A percentile compares a stretch with the other conserved stretches of the same genome.
These are phyloP conservation scores for Tillandsia fasciculata DNA, from an alignment of 176 grass and related monocot genomes.

Conservation along the genomic window DNA sequence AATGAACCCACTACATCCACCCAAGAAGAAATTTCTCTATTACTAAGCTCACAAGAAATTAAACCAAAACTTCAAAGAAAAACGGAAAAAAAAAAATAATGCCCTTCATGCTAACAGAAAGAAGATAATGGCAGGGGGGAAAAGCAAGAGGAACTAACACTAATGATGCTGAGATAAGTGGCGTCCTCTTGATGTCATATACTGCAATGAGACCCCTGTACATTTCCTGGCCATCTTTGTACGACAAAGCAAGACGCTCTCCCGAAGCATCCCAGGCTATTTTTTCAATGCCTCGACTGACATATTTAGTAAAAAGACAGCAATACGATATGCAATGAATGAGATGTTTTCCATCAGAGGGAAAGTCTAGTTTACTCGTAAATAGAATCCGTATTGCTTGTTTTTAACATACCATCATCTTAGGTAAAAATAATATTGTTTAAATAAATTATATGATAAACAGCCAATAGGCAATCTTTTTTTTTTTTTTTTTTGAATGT, in stretches of 20 bases:
- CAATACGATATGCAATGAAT: slow-evolving; percentile 1
- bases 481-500: too few relatives aligned
- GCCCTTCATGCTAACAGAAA: background rate
- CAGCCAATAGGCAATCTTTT: too few relatives aligned
- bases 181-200: slow-evolving; percentile 75
- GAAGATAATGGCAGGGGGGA: background rate
- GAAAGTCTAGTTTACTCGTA: too few relatives aligned
- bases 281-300: slow-evolving; percentile 73
- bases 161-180: slow-evolving; percentile 67
- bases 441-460: too few relatives aligned
- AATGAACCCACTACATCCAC: slow-evolving; percentile 72
- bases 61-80: background rate
- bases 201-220: slow-evolving; percentile 73
- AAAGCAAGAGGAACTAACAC: slow-evolving; percentile 45
- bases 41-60: background rate
- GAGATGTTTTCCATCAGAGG: too few relatives aligned
- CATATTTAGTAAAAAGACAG: slow-evolving; percentile 21
- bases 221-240: slow-evolving; percentile 70
- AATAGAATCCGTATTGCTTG: too few relatives aligned
- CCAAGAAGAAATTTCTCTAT: slow-evolving; percentile 9
- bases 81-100: background rate
- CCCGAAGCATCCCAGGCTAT: slow-evolving; percentile 86
- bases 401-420: too few relatives aligned
- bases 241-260: slow-evolving; percentile 84
- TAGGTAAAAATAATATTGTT: too few relatives aligned